A percentile compares a stretch with the other conserved stretches of the same genome.
Conservation (phyloP, 164 flowering plant genomes). For the Nelumbo lutea region DNA sequence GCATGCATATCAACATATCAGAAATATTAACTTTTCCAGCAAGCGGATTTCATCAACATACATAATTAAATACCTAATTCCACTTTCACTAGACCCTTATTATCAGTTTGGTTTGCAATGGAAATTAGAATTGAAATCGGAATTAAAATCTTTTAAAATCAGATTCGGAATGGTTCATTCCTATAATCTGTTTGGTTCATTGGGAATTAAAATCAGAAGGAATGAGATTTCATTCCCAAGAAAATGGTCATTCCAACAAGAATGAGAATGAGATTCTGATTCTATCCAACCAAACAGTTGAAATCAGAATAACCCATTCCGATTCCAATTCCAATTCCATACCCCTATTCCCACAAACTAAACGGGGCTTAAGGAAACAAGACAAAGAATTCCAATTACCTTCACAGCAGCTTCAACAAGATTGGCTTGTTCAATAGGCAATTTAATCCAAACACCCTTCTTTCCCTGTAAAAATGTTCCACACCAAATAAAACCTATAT, state of each 20-base stretch:
- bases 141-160: neutral
- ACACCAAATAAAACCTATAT: neutral
- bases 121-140: neutral
- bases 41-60: neutral
- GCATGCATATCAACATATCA: slow-evolving; percentile 2
- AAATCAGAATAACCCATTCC: no score
- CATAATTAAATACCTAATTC: neutral
- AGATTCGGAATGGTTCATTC: neutral
- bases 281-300: no score
- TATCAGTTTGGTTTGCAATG: neutral
- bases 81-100: no score
- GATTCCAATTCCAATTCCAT: no score
- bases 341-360: neutral
- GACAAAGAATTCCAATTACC: slow-evolving; percentile 13
- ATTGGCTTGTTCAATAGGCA: slow-evolving; percentile 38
- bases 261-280: neutral
- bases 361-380: neutral
- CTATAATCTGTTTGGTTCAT: neutral
- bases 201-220: no score
- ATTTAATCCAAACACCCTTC: slow-evolving; percentile 45
- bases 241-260: neutral
- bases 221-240: neutral
- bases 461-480: slow-evolving; percentile 29
- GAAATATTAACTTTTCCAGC: neutral
- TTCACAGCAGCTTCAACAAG: slow-evolving; percentile 39